These are phyloP conservation scores for Paramecium tetraurelia DNA, from an alignment of 73 alveolate species.

Conservation along the genomic window DNA sequence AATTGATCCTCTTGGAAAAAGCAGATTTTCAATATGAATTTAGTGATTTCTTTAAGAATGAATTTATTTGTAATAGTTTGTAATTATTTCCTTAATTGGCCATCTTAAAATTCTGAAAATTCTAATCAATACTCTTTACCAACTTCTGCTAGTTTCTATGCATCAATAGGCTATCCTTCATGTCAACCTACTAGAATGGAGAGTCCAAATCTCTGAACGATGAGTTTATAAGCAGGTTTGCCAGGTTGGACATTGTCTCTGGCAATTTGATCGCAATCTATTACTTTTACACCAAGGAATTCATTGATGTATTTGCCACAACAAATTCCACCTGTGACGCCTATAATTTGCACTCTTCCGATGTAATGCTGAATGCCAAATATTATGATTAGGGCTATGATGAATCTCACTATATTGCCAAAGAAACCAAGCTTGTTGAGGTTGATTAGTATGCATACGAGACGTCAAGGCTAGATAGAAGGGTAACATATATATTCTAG, in stretches of 20 bases:
- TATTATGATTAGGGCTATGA: neutral
- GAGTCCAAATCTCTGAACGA: constrained; percentile 70
- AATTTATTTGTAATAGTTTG: constrained; percentile 67
- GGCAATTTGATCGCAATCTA: constrained; percentile 83
- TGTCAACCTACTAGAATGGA: constrained; percentile 52
- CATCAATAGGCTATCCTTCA: constrained; percentile 68
- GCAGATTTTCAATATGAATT: constrained; percentile 59
- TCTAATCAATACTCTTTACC: neutral
- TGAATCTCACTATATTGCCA: constrained; percentile 12
- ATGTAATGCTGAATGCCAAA: constrained; percentile 29
- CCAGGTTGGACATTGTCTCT: constrained; percentile 76
- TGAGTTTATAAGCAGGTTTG: constrained; percentile 60
- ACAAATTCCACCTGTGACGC: constrained; percentile 80
- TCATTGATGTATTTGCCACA: constrained; percentile 76
- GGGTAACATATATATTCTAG: constrained; percentile 22
- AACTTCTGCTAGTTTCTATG: constrained; percentile 72
- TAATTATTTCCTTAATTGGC: constrained; percentile 61
- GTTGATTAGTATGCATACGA: neutral
- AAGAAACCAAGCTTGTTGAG: constrained; percentile 26
- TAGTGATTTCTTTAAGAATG: constrained; percentile 68
- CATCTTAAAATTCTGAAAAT: constrained; percentile 64
- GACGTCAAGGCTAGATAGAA: neutral
- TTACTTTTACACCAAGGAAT: constrained; percentile 61
- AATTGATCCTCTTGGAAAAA: constrained; percentile 62
- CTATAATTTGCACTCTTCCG: constrained; percentile 43